Evolutionary conservation across 306 rosid genomes (phyloP).

Genomic region (Trifolium repens): DNA sequence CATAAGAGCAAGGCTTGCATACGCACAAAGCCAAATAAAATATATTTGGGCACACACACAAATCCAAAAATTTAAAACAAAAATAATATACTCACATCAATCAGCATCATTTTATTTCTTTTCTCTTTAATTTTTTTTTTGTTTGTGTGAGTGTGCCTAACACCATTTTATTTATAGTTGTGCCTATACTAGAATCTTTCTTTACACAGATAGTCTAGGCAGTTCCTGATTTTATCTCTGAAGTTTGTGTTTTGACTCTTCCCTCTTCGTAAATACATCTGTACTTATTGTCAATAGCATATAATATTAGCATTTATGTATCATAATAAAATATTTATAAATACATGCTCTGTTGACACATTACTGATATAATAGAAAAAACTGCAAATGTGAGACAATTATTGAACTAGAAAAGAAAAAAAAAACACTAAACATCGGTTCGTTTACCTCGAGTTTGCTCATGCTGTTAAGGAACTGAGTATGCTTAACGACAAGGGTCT

Average conservation of each 20-base stretch:
- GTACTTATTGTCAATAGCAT: background rate
- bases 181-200: too few relatives aligned
- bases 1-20: too few relatives aligned
- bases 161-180: too few relatives aligned
- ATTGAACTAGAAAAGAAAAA: background rate
- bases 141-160: too few relatives aligned
- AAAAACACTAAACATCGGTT: conserved; percentile 6
- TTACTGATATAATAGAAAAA: background rate
- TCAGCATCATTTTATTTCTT: too few relatives aligned
- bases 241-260: background rate
- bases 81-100: too few relatives aligned
- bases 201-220: background rate
- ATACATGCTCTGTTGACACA: background rate
- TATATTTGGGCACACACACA: too few relatives aligned
- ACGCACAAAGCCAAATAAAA: too few relatives aligned
- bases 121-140: too few relatives aligned
- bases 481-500: conserved; percentile 80
- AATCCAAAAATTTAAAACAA: too few relatives aligned
- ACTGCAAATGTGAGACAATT: conserved; percentile 4
- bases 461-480: conserved; percentile 79
- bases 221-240: background rate
- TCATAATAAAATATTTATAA: background rate
- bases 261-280: background rate
- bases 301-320: background rate
- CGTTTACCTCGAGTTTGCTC: conserved; percentile 93